Evolutionary conservation across 768 basidiomycete genomes (phyloP).

Genomic region (Piloderma croceum): DNA sequence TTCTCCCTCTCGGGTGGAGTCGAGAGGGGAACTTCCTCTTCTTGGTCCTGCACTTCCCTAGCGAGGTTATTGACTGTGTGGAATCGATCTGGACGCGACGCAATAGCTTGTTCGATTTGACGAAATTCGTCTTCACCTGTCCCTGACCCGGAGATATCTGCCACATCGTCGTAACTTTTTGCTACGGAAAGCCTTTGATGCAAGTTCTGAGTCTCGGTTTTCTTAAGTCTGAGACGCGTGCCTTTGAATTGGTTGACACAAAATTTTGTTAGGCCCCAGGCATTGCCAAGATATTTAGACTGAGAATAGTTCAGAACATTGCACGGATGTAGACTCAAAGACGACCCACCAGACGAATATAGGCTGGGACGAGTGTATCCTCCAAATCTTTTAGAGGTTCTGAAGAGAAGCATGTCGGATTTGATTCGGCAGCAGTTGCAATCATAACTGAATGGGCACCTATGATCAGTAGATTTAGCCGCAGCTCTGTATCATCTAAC

Average conservation of each 20-base stretch:
- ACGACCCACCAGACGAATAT: constrained; percentile 60
- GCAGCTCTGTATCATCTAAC: not conserved
- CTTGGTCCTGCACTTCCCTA: constrained; percentile 20
- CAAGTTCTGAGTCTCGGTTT: constrained; percentile 52
- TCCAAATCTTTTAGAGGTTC: constrained; percentile 66
- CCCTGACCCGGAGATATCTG: constrained; percentile 46
- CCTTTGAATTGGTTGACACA: constrained; percentile 81
- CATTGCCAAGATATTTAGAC: constrained; percentile 72
- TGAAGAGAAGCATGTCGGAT: constrained; percentile 81
- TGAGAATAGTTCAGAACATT: constrained; percentile 23
- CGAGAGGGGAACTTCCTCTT: constrained; percentile 27
- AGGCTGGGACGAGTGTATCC: constrained; percentile 60
- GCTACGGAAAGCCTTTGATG: constrained; percentile 50
- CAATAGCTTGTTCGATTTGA: constrained; percentile 48
- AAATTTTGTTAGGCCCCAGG: constrained; percentile 85
- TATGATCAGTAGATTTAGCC: constrained; percentile 19
- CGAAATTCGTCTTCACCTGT: constrained; percentile 59
- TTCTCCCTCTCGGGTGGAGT: constrained; percentile 53
- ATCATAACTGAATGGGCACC: constrained; percentile 94
- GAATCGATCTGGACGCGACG: constrained; percentile 24
- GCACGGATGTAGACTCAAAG: not conserved
- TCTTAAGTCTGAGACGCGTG: constrained; percentile 47
- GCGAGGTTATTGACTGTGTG: constrained; percentile 10
- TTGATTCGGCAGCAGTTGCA: constrained; percentile 89
- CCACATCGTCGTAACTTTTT: constrained; percentile 56